These are phyloP conservation scores for Cantharellus anzutake DNA, from an alignment of 768 basidiomycete genomes.

Conservation along the genomic window DNA sequence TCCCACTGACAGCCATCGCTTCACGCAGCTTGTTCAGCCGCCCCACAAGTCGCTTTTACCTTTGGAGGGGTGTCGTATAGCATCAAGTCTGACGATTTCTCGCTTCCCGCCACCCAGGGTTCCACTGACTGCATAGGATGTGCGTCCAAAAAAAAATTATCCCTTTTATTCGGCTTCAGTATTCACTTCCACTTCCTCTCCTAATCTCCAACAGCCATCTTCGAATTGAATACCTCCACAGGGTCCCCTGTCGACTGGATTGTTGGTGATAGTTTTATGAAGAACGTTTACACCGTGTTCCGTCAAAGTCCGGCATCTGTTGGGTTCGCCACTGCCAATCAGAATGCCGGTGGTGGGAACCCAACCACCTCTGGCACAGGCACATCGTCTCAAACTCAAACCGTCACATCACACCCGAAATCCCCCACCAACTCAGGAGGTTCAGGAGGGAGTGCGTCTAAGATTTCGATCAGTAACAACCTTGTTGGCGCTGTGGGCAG, in stretches of 20 bases:
- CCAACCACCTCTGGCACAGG: too few species aligned
- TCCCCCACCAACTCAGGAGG: too few species aligned
- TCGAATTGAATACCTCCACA: background rate
- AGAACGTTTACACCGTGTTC: constrained; percentile 11
- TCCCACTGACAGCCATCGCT: background rate
- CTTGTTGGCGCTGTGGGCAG: too few species aligned
- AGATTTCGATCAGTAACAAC: too few species aligned
- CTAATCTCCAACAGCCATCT: background rate
- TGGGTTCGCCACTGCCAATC: constrained; percentile 1
- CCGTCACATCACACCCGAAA: too few species aligned
- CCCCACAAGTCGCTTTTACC: background rate
- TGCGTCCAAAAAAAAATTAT: too few species aligned
- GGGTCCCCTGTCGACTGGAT: constrained; percentile 6
- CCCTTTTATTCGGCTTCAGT: background rate
- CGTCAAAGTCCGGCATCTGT: constrained; percentile 4
- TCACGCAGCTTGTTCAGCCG: background rate
- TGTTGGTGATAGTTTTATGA: constrained; percentile 9
- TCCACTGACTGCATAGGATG: too few species aligned
- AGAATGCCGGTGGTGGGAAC: too few species aligned
- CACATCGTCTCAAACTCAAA: too few species aligned
- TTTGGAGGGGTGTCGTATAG: background rate
- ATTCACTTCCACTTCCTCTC: background rate
- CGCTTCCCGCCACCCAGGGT: background rate
- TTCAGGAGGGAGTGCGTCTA: too few species aligned
- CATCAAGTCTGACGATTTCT: background rate